A percentile compares a stretch with the other conserved stretches of the same genome.
Evolutionary conservation across 2,329 filamentous ascomycete genomes (phyloP).

Genomic region (Dactylonectria estremocensis): DNA sequence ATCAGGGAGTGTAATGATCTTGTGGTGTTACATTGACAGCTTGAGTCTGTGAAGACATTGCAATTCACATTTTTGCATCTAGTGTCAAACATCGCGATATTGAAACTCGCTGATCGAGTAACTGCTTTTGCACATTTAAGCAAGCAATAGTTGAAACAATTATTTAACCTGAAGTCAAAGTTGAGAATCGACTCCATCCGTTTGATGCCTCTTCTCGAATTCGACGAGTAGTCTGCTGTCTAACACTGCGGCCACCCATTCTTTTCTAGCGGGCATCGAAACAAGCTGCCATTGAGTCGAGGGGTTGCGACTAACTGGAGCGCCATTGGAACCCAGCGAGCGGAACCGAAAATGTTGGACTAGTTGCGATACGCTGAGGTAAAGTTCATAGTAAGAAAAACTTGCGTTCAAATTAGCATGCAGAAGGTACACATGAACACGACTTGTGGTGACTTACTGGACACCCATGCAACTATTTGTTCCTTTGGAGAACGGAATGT

Average conservation of each 20-base stretch:
- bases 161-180: not conserved
- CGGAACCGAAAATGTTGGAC: not conserved
- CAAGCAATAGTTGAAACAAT: not conserved
- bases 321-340: not conserved
- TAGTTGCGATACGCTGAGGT: not conserved
- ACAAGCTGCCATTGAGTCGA: not conserved
- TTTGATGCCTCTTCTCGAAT: not conserved
- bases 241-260: slow-evolving; percentile 7
- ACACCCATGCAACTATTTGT: slow-evolving; percentile 48
- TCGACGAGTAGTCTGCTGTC: not conserved
- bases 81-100: too few species aligned
- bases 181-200: not conserved
- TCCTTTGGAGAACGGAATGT: slow-evolving; percentile 50
- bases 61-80: too few species aligned
- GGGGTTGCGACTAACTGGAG: not conserved
- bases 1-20: too few species aligned
- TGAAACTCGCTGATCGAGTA: not conserved
- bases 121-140: not conserved
- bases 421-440: too few species aligned
- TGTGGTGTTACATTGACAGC: too few species aligned
- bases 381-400: slow-evolving; percentile 2
- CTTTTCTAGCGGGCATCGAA: not conserved
- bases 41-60: too few species aligned
- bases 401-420: not conserved
- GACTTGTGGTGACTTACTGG: slow-evolving; percentile 41